A percentile compares a stretch with the other conserved stretches of the same genome.
Evolutionary conservation across 1,139 yeast species (phyloP).

Genomic region (Taphrina confusa): DNA sequence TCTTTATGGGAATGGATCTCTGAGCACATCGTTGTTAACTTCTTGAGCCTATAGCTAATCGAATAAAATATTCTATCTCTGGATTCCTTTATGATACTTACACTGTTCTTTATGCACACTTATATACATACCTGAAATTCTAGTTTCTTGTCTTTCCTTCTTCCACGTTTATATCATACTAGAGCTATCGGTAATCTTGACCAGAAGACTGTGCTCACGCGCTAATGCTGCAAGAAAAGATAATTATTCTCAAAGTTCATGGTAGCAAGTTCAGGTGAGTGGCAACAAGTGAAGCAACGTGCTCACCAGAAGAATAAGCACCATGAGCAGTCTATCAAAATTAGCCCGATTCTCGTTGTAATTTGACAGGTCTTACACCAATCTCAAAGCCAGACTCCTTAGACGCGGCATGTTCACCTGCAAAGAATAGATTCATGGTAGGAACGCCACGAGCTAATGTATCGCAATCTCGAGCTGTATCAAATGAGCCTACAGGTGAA

Average conservation of each 20-base stretch:
- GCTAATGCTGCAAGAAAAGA: too few relatives aligned
- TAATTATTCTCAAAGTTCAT: not conserved
- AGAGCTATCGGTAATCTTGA: too few relatives aligned
- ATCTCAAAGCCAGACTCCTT: not conserved
- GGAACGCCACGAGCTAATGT: slow-evolving; percentile 5
- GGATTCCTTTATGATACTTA: too few relatives aligned
- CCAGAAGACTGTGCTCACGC: too few relatives aligned
- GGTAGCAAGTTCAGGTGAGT: not conserved
- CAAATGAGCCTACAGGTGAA: not conserved
- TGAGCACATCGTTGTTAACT: too few relatives aligned
- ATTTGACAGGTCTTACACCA: slow-evolving; percentile 3
- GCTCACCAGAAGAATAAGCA: slow-evolving; percentile 11
- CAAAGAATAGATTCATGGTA: slow-evolving; percentile 1
- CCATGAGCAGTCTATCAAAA: slow-evolving; percentile 13
- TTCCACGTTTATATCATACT: too few relatives aligned
- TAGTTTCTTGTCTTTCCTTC: too few relatives aligned
- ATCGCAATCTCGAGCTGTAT: slow-evolving; percentile 8
- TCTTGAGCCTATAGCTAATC: too few relatives aligned
- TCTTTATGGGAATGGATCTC: slow-evolving; percentile 20
- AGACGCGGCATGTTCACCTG: slow-evolving; percentile 18
- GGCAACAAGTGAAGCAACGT: not conserved
- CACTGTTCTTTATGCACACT: too few relatives aligned
- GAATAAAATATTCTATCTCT: too few relatives aligned
- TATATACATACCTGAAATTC: too few relatives aligned
- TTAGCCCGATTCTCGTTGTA: not conserved